A percentile compares a stretch with the other conserved stretches of the same genome.
Conservation (phyloP, 208 protist genomes). For the Leishmania turanica region DNA sequence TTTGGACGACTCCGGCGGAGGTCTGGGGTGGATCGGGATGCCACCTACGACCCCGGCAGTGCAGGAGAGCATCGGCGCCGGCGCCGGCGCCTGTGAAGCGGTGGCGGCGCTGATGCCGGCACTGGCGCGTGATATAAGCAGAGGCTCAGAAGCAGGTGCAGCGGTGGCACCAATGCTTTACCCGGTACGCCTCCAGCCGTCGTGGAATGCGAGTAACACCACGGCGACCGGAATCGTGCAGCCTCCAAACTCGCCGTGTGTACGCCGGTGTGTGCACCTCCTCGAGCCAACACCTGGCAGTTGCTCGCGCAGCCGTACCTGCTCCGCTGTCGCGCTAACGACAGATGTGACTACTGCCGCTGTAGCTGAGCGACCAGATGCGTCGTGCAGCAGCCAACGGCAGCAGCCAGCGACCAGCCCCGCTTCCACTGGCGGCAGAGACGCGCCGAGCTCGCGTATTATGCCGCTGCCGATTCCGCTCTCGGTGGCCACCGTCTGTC, state of each 20-base stretch:
- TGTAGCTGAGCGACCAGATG: not conserved
- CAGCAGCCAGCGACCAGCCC: not conserved
- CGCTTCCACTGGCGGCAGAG: not conserved
- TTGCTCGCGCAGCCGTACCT: not conserved
- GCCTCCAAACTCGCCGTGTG: conserved; percentile 8
- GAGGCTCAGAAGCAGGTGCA: not conserved
- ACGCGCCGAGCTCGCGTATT: not conserved
- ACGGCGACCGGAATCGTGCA: not conserved
- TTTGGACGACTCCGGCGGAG: conserved; percentile 21
- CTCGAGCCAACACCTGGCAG: not conserved
- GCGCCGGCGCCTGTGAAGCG: not conserved
- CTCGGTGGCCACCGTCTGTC: conserved; percentile 25
- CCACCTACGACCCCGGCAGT: not conserved
- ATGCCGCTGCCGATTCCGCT: conserved; percentile 41
- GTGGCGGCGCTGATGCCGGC: not conserved
- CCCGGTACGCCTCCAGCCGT: conserved; percentile 1
- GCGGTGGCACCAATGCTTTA: not conserved
- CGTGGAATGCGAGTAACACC: not conserved
- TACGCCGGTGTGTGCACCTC: conserved; percentile 3
- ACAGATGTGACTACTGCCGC: too few species aligned
- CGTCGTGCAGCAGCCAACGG: not conserved
- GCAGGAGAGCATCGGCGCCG: not conserved
- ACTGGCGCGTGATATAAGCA: not conserved
- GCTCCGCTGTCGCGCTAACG: not conserved
- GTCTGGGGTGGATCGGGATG: conserved; percentile 12